A percentile compares a stretch with the other conserved stretches of the same genome.
phyloP scores from a whole-genome alignment of 2,329 filamentous ascomycete genomes.

The Colletotrichum lindemuthianum region DNA sequence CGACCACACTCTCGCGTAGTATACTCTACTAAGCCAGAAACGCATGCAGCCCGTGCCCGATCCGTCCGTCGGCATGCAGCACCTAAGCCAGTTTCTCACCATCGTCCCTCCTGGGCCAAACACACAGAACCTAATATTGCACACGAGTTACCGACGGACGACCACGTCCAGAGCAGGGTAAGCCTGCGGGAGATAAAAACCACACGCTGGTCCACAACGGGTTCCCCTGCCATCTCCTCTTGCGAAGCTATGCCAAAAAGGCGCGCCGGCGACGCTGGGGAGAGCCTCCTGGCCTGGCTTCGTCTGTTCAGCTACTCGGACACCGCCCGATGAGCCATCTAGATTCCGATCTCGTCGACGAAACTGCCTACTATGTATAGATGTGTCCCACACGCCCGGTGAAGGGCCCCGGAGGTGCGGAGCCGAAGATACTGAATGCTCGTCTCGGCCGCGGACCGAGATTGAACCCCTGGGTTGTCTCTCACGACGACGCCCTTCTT shows the following conservation, averaged over 20 bases:
- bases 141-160: too few relatives aligned
- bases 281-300: conserved; percentile 19
- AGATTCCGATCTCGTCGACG: conserved; percentile 25
- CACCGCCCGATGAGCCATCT: conserved; percentile 21
- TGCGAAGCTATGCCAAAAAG: too few relatives aligned
- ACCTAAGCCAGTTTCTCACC: conserved; percentile 5
- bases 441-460: conserved; percentile 22
- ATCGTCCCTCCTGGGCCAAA: neutral
- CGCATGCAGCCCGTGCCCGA: conserved; percentile 1
- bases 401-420: too few relatives aligned
- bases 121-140: conserved; percentile 23
- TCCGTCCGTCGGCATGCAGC: neutral
- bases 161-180: too few relatives aligned
- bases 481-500: neutral
- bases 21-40: neutral
- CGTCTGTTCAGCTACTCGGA: too few relatives aligned
- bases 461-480: neutral
- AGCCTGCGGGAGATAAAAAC: too few relatives aligned
- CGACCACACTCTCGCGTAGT: neutral
- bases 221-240: too few relatives aligned
- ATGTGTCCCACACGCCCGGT: too few relatives aligned
- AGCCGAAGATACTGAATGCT: neutral
- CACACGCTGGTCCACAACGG: too few relatives aligned
- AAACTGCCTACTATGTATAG: too few relatives aligned
- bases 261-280: too few relatives aligned